These are phyloP conservation scores for Suhomyces sp. DNA, from an alignment of 805 yeast species.

Conservation along the genomic window DNA sequence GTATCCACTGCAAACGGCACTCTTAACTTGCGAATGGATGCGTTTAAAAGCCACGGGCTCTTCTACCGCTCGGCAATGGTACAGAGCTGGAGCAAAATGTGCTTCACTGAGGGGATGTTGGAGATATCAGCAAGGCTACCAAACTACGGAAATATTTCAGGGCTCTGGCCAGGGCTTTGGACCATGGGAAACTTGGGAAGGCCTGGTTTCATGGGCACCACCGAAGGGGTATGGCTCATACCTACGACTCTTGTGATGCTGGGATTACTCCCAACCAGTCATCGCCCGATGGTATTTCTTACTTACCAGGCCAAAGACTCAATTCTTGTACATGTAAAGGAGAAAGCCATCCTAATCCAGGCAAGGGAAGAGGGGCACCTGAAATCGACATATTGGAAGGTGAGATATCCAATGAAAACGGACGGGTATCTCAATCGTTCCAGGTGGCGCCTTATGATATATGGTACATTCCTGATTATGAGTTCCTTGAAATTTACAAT, in stretches of 20 bases:
- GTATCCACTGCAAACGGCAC: conserved; percentile 40
- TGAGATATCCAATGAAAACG: conserved; percentile 53
- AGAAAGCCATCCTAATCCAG: conserved; percentile 84
- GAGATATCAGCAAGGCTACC: conserved; percentile 80
- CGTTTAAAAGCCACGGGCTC: conserved; percentile 58
- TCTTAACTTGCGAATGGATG: conserved; percentile 35
- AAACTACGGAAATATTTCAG: conserved; percentile 71
- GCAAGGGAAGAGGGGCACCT: conserved; percentile 91
- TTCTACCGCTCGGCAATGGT: conserved; percentile 88
- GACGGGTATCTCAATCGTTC: conserved; percentile 86
- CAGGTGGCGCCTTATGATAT: conserved; percentile 96
- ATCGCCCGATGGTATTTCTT: conserved; percentile 83
- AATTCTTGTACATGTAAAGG: conserved; percentile 76
- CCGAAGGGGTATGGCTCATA: conserved; percentile 97
- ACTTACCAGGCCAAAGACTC: conserved; percentile 79
- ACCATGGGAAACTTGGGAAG: conserved; percentile 90
- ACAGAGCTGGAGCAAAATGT: conserved; percentile 88
- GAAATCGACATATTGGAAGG: conserved; percentile 93
- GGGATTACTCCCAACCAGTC: conserved; percentile 95
- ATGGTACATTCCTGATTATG: conserved; percentile 91
- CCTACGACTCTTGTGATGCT: conserved; percentile 83
- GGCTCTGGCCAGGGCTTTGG: conserved; percentile 98
- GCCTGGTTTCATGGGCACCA: conserved; percentile 82
- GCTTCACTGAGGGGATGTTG: conserved; percentile 80
- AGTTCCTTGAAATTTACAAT: conserved; percentile 72